These are phyloP conservation scores for Nicotiana tomentosiformis DNA, from an alignment of 257 asterid genomes.

Conservation along the genomic window DNA sequence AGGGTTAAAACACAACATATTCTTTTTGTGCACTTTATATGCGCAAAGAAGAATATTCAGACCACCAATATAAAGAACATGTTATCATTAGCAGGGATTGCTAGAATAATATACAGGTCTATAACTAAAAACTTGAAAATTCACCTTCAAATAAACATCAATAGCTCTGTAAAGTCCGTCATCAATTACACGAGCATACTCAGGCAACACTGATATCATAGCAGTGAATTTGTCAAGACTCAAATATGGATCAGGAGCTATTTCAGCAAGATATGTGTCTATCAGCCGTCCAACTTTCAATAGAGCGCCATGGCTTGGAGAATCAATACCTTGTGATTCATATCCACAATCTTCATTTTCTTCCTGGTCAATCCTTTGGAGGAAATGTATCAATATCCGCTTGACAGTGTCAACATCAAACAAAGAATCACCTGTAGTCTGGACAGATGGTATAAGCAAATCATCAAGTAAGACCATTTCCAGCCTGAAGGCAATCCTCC, in stretches of 20 bases:
- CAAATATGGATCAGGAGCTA: constrained; percentile 62
- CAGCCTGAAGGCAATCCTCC: constrained; percentile 42
- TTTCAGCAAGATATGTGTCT: constrained; percentile 59
- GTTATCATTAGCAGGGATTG: not conserved
- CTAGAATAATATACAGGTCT: not conserved
- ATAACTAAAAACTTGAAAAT: not conserved
- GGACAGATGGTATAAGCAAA: constrained; percentile 50
- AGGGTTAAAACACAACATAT: not conserved
- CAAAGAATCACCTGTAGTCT: constrained; percentile 41
- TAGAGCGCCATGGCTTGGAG: constrained; percentile 47
- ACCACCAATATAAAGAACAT: not conserved
- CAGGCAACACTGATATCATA: constrained; percentile 53
- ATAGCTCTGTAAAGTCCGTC: constrained; percentile 69
- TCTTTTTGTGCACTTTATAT: not conserved
- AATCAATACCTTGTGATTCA: constrained; percentile 46
- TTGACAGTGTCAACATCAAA: constrained; percentile 50
- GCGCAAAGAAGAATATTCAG: not conserved
- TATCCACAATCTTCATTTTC: constrained; percentile 48
- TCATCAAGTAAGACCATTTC: constrained; percentile 58
- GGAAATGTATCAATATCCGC: constrained; percentile 49
- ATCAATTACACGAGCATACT: constrained; percentile 57
- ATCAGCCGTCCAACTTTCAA: constrained; percentile 58
- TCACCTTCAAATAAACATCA: constrained; percentile 63
- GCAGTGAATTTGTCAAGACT: constrained; percentile 50
- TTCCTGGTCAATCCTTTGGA: constrained; percentile 53